phyloP scores from a whole-genome alignment of 2,329 filamentous ascomycete genomes.

The Cladobotryum protrusum region DNA sequence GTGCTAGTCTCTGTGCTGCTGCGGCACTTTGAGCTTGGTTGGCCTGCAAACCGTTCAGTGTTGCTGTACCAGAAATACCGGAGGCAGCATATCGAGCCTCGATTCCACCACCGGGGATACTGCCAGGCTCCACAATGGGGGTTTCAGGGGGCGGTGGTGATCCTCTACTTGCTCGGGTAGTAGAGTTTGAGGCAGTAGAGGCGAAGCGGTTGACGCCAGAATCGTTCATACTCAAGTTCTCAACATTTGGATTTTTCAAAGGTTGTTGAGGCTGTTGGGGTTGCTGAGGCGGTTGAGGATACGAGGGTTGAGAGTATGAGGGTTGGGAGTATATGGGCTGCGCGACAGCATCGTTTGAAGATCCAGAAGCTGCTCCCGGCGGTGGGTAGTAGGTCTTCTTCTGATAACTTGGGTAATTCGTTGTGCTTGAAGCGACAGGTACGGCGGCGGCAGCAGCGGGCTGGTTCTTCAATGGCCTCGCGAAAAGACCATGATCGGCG shows the following conservation, averaged over 20 bases:
- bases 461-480: constrained; percentile 50
- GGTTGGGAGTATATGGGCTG: not conserved
- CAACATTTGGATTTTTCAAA: constrained; percentile 15
- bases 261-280: constrained; percentile 6
- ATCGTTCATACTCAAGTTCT: constrained; percentile 32
- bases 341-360: constrained; percentile 26
- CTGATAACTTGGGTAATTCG: constrained; percentile 42
- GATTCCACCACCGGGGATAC: constrained; percentile 70
- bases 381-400: constrained; percentile 55
- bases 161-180: constrained; percentile 82
- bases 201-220: constrained; percentile 54
- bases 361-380: constrained; percentile 35
- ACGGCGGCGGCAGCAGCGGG: constrained; percentile 30
- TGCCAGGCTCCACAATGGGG: constrained; percentile 67
- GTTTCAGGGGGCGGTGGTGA: constrained; percentile 95
- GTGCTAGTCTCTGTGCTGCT: constrained; percentile 71
- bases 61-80: constrained; percentile 80
- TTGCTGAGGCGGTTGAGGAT: constrained; percentile 11
- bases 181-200: constrained; percentile 89
- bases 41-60: constrained; percentile 63
- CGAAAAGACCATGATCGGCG: constrained; percentile 72
- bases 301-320: constrained; percentile 2
- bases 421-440: constrained; percentile 29
- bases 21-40: constrained; percentile 65
- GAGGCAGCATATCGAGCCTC: constrained; percentile 87